phyloP scores from a whole-genome alignment of 352 stramenopile genomes.

The Phytophthora kernoviae region DNA sequence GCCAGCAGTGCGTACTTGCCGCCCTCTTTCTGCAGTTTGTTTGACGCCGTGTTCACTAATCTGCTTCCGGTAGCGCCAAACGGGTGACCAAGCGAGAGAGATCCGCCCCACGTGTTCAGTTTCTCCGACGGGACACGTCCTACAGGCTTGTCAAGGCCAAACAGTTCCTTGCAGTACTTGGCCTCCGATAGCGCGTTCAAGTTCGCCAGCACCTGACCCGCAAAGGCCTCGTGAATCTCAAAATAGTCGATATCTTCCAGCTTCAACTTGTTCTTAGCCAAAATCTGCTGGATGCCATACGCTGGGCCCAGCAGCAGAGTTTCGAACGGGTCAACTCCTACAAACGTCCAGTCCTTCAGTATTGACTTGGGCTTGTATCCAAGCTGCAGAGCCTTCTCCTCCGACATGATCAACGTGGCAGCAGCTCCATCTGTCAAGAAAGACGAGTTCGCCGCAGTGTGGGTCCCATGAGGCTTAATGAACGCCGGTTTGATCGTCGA shows the following conservation, averaged over 20 bases:
- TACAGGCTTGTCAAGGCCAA: slow-evolving; percentile 89
- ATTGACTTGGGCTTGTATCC: slow-evolving; percentile 96
- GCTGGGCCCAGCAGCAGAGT: slow-evolving; percentile 94
- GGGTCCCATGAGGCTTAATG: slow-evolving; percentile 97
- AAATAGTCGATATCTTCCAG: slow-evolving; percentile 97
- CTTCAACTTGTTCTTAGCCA: slow-evolving; percentile 86
- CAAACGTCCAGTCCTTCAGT: slow-evolving; percentile 96
- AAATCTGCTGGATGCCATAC: slow-evolving; percentile 91
- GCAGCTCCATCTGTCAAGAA: slow-evolving; percentile 98
- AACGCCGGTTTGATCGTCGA: slow-evolving; percentile 97
- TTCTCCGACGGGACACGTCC: slow-evolving; percentile 94
- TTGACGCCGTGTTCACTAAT: slow-evolving; percentile 97
- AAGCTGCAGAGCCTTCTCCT: slow-evolving; percentile 95
- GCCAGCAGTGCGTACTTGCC: slow-evolving; percentile 96
- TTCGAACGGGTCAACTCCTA: slow-evolving; percentile 97
- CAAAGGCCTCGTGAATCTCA: slow-evolving; percentile 99
- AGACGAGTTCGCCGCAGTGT: slow-evolving; percentile 98
- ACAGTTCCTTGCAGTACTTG: slow-evolving; percentile 95
- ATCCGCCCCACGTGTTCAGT: slow-evolving; percentile 98
- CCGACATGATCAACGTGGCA: slow-evolving; percentile 96
- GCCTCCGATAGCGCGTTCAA: slow-evolving; percentile 94
- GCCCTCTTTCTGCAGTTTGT: slow-evolving; percentile 96
- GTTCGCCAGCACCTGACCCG: slow-evolving; percentile 98
- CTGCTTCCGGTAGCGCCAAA: slow-evolving; percentile 97
- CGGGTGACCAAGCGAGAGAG: slow-evolving; percentile 96